A percentile compares a stretch with the other conserved stretches of the same genome.
These are phyloP conservation scores for Syncephalastrum sp. DNA, from an alignment of 371 early-diverging fungal genomes.

Conservation along the genomic window DNA sequence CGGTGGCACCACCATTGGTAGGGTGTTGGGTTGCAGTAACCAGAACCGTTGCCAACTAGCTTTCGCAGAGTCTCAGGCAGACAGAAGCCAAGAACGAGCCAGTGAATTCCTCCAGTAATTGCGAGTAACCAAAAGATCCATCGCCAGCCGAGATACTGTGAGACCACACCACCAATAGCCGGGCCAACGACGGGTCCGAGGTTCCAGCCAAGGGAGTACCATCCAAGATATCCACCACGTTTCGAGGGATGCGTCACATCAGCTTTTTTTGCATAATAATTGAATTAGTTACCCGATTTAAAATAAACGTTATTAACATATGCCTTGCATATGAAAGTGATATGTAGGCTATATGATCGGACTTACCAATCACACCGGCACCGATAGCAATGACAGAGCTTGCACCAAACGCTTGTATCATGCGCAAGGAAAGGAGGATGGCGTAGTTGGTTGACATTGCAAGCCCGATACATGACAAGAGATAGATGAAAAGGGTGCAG, in stretches of 20 bases:
- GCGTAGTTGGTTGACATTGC: slow-evolving; percentile 51
- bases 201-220: slow-evolving; percentile 17
- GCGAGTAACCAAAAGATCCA: slow-evolving; percentile 40
- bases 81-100: slow-evolving; percentile 18
- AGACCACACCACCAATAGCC: slow-evolving; percentile 20
- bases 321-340: slow-evolving; percentile 2
- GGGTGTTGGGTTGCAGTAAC: slow-evolving; percentile 43
- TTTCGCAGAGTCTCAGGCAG: slow-evolving; percentile 47
- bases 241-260: slow-evolving; percentile 17
- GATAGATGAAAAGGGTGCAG: slow-evolving; percentile 56
- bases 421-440: slow-evolving; percentile 55
- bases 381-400: slow-evolving; percentile 68
- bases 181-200: slow-evolving; percentile 21
- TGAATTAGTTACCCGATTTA: no score
- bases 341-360: not conserved
- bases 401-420: slow-evolving; percentile 66
- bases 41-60: slow-evolving; percentile 45
- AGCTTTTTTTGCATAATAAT: slow-evolving; percentile 5
- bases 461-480: slow-evolving; percentile 57
- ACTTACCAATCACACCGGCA: slow-evolving; percentile 61
- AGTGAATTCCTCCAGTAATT: slow-evolving; percentile 18
- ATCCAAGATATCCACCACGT: slow-evolving; percentile 21
- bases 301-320: not conserved
- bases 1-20: slow-evolving; percentile 23
- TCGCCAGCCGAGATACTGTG: slow-evolving; percentile 23